These are phyloP conservation scores for Cladophialophora chaetospira DNA, from an alignment of 2,329 filamentous ascomycete species.

Conservation along the genomic window DNA sequence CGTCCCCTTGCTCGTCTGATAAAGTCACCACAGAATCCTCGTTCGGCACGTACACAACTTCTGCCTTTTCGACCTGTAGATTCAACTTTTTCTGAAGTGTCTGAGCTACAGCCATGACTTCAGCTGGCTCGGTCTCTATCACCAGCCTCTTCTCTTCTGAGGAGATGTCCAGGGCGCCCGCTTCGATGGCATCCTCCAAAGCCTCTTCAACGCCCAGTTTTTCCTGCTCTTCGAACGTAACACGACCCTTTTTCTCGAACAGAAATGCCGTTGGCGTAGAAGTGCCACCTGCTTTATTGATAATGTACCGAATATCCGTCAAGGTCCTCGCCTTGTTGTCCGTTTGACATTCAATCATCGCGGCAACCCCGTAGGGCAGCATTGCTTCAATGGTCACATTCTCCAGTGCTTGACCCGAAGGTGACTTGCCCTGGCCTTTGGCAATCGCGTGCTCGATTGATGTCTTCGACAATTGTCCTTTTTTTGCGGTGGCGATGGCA, in stretches of 20 bases:
- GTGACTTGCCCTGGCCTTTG: slow-evolving; percentile 80
- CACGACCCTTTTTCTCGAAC: slow-evolving; percentile 77
- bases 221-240: slow-evolving; percentile 63
- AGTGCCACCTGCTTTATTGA: slow-evolving; percentile 72
- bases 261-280: slow-evolving; percentile 77
- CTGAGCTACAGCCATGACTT: slow-evolving; percentile 65
- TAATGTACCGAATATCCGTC: slow-evolving; percentile 68
- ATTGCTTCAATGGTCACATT: slow-evolving; percentile 48
- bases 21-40: slow-evolving; percentile 71
- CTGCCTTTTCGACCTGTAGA: slow-evolving; percentile 69
- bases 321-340: slow-evolving; percentile 76
- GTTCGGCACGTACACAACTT: slow-evolving; percentile 84
- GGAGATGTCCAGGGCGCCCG: slow-evolving; percentile 63
- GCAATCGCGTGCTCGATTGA: slow-evolving; percentile 84
- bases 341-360: slow-evolving; percentile 75
- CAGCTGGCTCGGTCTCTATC: slow-evolving; percentile 68
- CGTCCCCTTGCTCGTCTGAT: slow-evolving; percentile 58
- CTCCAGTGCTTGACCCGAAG: slow-evolving; percentile 72
- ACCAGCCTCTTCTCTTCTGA: slow-evolving; percentile 70
- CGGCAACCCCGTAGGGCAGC: slow-evolving; percentile 52
- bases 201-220: slow-evolving; percentile 67
- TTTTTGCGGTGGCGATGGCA: slow-evolving; percentile 76
- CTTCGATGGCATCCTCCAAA: slow-evolving; percentile 80
- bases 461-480: slow-evolving; percentile 79
- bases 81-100: slow-evolving; percentile 64